Percentiles rank a stretch among this genome's conserved stretches.
Conservation (phyloP, 2,329 filamentous ascomycete genomes). For the Cercospora nicotianae region DNA sequence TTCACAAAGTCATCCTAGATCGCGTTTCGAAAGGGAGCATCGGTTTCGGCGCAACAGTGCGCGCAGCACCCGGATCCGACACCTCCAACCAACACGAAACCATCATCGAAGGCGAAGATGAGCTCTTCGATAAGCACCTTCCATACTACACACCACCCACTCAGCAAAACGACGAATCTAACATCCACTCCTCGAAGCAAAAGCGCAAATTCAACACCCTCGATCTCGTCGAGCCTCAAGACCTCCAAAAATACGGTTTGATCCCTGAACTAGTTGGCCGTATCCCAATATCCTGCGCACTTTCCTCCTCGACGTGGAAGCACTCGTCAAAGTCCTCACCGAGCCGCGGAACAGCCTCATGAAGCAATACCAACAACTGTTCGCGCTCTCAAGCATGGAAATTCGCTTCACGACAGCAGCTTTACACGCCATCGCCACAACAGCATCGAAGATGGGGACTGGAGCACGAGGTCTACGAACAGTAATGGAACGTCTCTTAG, state of each 20-base stretch:
- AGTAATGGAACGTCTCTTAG: conserved; percentile 50
- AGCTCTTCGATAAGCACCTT: conserved; percentile 43
- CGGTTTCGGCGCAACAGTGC: conserved; percentile 84
- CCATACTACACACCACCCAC: conserved; percentile 52
- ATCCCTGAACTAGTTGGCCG: conserved; percentile 97
- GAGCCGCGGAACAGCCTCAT: conserved; percentile 88
- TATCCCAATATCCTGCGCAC: conserved; percentile 83
- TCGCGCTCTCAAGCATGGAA: conserved; percentile 73
- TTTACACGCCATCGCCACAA: conserved; percentile 76
- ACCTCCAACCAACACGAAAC: conserved; percentile 55
- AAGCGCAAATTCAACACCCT: conserved; percentile 71
- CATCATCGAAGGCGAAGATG: conserved; percentile 61
- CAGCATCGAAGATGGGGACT: conserved; percentile 67
- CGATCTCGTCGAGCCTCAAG: conserved; percentile 72
- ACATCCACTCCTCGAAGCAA: conserved; percentile 3
- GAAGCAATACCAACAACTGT: conserved; percentile 84
- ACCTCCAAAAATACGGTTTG: conserved; percentile 65
- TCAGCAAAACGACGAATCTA: conserved; percentile 39
- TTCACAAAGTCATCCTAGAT: conserved; percentile 83
- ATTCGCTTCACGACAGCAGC: conserved; percentile 81
- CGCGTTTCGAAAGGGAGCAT: conserved; percentile 85
- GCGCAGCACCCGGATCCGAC: conserved; percentile 43
- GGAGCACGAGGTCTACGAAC: conserved; percentile 58
- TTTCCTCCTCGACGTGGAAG: conserved; percentile 70
- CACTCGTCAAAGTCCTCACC: conserved; percentile 82